Evolutionary conservation across 371 early-diverging fungal species (phyloP), one percentile per base, ranked within the genome.

Genomic region (Dichotomocladium elegans): DNA sequence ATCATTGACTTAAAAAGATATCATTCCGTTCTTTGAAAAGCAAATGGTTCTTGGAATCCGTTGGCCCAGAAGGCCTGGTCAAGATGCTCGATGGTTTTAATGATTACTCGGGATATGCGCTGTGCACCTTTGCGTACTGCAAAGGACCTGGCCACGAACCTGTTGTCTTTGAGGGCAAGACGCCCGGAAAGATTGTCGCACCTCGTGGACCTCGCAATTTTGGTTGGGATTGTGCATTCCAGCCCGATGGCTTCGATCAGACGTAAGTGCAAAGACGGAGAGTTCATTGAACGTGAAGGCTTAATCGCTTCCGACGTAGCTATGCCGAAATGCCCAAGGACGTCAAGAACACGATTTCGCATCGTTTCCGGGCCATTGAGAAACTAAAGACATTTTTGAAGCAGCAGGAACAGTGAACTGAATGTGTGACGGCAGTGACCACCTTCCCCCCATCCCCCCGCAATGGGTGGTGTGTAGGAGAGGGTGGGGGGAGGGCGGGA

Each of bases 171-270:
- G 91, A 95, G 64, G 98, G 96, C 19, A 74, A 75, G 35, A 91
- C 90, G 24, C 62, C 84, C 21, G 96, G 97, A 1, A 75, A 67
- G n/a, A 94, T 96, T 57, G 96, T 97, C 0, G 68, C 73, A 44
- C 79, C 96, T n/a, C 82, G 94, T 41, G 98, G 97, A 0, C 86
- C 92, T 3, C 63, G 70, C 10, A 64, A 69, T 48, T 96, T 96
- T 77, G 98, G 98, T 15, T 98, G 98, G 98, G 96, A 96, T 78
- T 90, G 95, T 4, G 77, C 93, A 24, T 97, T 98, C 64, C 73
- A 89, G 72, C 96, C 97, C 12, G 83, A 85, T 48, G 96, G 94
- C 10, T 86, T 77, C 56, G 74, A 85, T 35, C 51, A 73, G 58
- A 92, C 92, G 77, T 82, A 70, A 58, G 68, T 58, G 21, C 28